Percentiles rank a stretch among this genome's conserved stretches.
Conservation (phyloP, 805 yeast genomes). For the Candida xiaguanensis region DNA sequence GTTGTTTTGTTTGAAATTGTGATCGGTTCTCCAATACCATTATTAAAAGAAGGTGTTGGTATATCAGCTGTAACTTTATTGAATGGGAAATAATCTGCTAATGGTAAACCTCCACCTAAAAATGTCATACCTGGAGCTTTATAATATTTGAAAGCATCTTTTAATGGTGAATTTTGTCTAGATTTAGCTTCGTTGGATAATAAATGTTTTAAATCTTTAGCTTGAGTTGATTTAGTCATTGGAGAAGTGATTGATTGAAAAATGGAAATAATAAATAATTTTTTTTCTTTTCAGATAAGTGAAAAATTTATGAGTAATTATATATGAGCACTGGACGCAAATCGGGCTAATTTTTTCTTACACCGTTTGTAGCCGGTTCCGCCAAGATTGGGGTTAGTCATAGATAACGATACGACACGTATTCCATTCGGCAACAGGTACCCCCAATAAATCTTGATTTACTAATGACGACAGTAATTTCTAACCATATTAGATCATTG, state of each 20-base stretch:
- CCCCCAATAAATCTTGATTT: too few species aligned
- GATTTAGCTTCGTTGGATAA: conserved; percentile 75
- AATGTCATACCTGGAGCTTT: conserved; percentile 74
- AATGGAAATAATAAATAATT: neutral
- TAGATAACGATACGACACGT: too few species aligned
- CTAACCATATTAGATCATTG: too few species aligned
- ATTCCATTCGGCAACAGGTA: too few species aligned
- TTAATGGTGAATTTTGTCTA: conserved; percentile 77
- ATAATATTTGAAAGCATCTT: conserved; percentile 77
- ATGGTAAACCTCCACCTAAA: conserved; percentile 94
- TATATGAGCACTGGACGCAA: neutral
- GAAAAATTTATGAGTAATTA: neutral
- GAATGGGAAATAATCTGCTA: conserved; percentile 90
- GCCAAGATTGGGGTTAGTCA: too few species aligned
- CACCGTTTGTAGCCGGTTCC: neutral
- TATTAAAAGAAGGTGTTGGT: conserved; percentile 75
- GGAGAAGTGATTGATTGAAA: neutral
- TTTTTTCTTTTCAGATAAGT: neutral
- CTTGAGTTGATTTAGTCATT: conserved; percentile 9
- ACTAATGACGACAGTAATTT: too few species aligned
- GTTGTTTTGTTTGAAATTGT: conserved; percentile 39
- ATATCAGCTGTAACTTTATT: conserved; percentile 66
- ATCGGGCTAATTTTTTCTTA: neutral
- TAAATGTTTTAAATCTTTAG: conserved; percentile 73
- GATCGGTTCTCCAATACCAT: conserved; percentile 71